These are phyloP conservation scores for Linderniella brevidens DNA, from an alignment of 257 asterid genomes.

Conservation along the genomic window DNA sequence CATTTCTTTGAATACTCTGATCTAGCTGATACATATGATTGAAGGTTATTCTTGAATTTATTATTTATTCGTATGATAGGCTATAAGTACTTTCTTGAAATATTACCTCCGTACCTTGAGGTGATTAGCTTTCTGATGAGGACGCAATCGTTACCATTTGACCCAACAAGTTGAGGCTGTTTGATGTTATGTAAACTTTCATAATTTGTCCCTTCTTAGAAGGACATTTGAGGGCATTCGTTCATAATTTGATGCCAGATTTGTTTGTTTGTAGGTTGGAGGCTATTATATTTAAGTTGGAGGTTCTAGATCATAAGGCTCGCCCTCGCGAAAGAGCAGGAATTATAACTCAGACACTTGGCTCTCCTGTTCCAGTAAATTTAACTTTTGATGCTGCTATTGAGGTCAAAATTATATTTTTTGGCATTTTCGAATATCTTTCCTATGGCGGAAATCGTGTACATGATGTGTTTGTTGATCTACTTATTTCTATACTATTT, in stretches of 20 bases:
- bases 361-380: conserved; percentile 75
- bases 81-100: too few relatives aligned
- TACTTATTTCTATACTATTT: neutral
- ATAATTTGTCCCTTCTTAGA: neutral
- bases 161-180: too few relatives aligned
- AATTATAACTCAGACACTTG: conserved; percentile 61
- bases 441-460: conserved; percentile 3
- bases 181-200: neutral
- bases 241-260: conserved; percentile 10
- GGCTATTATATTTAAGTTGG: conserved; percentile 71
- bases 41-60: too few relatives aligned
- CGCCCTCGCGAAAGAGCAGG: conserved; percentile 99
- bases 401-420: conserved; percentile 45
- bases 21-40: too few relatives aligned
- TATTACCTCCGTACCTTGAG: too few relatives aligned
- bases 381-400: conserved; percentile 89
- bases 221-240: neutral
- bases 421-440: conserved; percentile 3
- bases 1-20: too few relatives aligned
- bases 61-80: too few relatives aligned
- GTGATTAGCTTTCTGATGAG: too few relatives aligned
- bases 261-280: conserved; percentile 50
- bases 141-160: too few relatives aligned
- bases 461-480: neutral
- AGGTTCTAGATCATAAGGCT: conserved; percentile 89